phyloP scores from a whole-genome alignment of 345 rosid species.

The Corchorus olitorius region DNA sequence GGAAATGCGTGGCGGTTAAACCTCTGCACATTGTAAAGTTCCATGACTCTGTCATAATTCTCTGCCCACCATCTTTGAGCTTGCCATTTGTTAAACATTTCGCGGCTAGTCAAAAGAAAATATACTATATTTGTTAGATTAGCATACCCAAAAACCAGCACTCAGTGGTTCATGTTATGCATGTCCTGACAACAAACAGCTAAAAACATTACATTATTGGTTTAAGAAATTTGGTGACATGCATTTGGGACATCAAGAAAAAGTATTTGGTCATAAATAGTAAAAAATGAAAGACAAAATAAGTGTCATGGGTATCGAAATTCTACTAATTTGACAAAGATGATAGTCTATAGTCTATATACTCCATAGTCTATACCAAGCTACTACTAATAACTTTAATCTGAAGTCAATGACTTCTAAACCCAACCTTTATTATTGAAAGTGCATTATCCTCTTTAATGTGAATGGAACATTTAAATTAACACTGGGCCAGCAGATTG shows the following conservation, averaged over 20 bases:
- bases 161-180: constrained; percentile 9
- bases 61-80: constrained; percentile 99
- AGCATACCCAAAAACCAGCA: constrained; percentile 5
- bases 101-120: constrained; percentile 63
- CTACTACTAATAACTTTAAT: not conserved
- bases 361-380: not conserved
- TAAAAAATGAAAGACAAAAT: not conserved
- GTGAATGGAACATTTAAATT: constrained; percentile 16
- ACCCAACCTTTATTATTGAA: constrained; percentile 15
- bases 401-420: constrained; percentile 22
- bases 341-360: not conserved
- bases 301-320: not conserved
- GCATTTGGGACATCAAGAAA: constrained; percentile 12
- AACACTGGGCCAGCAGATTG: constrained; percentile 22
- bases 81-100: constrained; percentile 93
- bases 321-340: constrained; percentile 14
- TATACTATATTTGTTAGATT: constrained; percentile 12
- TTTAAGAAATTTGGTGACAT: not conserved
- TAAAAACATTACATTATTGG: not conserved
- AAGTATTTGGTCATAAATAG: not conserved
- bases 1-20: constrained; percentile 93
- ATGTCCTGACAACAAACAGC: not conserved
- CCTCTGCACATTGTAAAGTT: constrained; percentile 97
- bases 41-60: constrained; percentile 92
- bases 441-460: constrained; percentile 6